Evolutionary conservation across 306 rosid species (phyloP), one percentile per base, ranked within the genome.

Genomic region (Quercus rubra): DNA sequence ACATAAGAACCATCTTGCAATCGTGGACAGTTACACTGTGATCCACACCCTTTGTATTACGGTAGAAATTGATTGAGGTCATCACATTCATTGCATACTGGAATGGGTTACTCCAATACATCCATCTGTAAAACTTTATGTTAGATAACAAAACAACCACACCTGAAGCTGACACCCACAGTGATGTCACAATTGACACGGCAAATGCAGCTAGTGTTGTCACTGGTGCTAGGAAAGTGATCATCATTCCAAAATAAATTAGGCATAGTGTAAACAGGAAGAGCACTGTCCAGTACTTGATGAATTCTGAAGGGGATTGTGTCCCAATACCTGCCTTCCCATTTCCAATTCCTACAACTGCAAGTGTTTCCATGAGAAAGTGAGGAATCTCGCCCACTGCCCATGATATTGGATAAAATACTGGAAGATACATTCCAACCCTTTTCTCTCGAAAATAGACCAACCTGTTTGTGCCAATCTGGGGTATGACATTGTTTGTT

Each of bases 41-140:
- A 35, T 74, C 55, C 19, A 55, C 77, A 74, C 31, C 64, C 27
- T 58, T 8, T 35, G 33, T 74, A 38, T 57, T 23, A 7, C 78
- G 21, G 5, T 74, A 74, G 51, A 74, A 74, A 74, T 57, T 74
- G 56, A 74, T 35, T 35, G 70, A 74, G 67, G 78, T 74, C 78
- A 57, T 21, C 35, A 54, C 78, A 38, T 59, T 75, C 11, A 38
- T 7, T 38, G 56, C 70, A 23, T 15, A 17, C 20, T 75, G 58
- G 57, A 75, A 23, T 59, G 70, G 78, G 43, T 59, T 75, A 27
- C 35, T 75, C 56, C 57, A 59, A 23, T 23, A 74, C 78, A 74
- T 38, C 56, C 70, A 74, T 46, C 33, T 63, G 70, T 74, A 74
- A 14, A 23, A 21, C 67, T 74, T 74, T 7, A 23, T 58, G 30